Conservation (phyloP, 2,329 filamentous ascomycete genomes). For the Epichloe gansuensis region DNA sequence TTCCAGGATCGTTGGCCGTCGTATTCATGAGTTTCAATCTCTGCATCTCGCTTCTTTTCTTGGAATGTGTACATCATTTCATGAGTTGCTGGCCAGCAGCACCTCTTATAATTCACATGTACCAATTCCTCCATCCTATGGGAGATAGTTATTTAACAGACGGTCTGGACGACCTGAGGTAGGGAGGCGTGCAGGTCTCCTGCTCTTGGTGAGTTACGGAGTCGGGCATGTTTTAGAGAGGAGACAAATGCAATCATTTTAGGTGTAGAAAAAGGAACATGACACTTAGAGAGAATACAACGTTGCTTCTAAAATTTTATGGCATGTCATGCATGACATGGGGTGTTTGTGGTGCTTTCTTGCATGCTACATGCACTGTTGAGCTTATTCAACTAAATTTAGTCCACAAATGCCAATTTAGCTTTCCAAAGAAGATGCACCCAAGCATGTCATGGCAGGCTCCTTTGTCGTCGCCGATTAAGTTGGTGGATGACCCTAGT, state of each 20-base stretch:
- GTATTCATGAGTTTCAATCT: neutral
- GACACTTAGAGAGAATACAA: conserved; percentile 1
- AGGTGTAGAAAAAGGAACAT: neutral
- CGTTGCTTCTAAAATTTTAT: neutral
- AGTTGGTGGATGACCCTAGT: no score
- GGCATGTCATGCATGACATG: neutral
- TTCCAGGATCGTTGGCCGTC: neutral
- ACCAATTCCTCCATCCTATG: neutral
- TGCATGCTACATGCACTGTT: no score
- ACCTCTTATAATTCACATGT: neutral
- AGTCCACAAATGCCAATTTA: no score
- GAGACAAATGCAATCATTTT: neutral
- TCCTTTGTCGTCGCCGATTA: no score
- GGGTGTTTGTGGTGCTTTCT: neutral
- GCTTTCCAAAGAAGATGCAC: no score
- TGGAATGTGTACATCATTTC: neutral
- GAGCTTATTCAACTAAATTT: no score
- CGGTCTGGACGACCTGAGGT: conserved; percentile 1
- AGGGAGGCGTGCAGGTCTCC: conserved; percentile 24
- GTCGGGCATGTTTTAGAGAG: neutral
- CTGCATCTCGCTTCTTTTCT: neutral
- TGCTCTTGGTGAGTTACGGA: neutral
- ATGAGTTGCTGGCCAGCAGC: neutral
- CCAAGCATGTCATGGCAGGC: no score
- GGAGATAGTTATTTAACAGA: neutral